Evolutionary conservation across 1,284 basidiomycete species (phyloP).

Genomic region (Sphagnurus paluster): DNA sequence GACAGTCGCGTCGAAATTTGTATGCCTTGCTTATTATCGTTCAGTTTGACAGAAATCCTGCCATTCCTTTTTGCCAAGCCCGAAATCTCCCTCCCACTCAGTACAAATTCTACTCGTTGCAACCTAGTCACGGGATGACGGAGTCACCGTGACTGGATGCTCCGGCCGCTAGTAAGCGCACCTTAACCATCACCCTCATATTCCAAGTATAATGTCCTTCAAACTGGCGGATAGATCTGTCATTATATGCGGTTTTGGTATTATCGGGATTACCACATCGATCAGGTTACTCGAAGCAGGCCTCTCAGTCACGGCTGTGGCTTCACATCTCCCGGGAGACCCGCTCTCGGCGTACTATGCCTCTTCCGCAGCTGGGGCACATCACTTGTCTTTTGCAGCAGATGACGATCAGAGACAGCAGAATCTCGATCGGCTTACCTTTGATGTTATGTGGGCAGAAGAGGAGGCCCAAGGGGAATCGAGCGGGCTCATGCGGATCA

Average conservation of each 20-base stretch:
- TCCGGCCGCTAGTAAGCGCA: too few species aligned
- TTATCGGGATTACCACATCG: constrained; percentile 23
- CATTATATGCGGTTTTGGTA: constrained; percentile 20
- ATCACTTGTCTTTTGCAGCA: constrained; percentile 24
- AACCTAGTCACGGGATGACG: too few species aligned
- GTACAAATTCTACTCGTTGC: too few species aligned
- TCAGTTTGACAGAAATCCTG: too few species aligned
- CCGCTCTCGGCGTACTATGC: constrained; percentile 19
- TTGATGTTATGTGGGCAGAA: constrained; percentile 24
- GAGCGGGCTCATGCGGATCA: constrained; percentile 18
- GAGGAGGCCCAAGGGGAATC: constrained; percentile 16
- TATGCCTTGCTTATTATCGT: too few species aligned
- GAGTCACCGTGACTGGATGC: too few species aligned
- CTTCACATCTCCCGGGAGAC: constrained; percentile 21
- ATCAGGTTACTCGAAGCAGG: constrained; percentile 21
- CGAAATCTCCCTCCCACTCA: too few species aligned
- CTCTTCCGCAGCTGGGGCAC: constrained; percentile 23
- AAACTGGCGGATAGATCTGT: background rate
- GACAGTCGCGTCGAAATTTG: background rate
- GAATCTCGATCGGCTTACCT: constrained; percentile 18
- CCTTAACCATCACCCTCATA: background rate
- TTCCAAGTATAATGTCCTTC: background rate
- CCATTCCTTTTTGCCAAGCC: too few species aligned
- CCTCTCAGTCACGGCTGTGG: constrained; percentile 15
- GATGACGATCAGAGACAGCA: constrained; percentile 20